These are phyloP conservation scores for Grigorovia jiainica DNA, from an alignment of 805 yeast species.

Conservation along the genomic window DNA sequence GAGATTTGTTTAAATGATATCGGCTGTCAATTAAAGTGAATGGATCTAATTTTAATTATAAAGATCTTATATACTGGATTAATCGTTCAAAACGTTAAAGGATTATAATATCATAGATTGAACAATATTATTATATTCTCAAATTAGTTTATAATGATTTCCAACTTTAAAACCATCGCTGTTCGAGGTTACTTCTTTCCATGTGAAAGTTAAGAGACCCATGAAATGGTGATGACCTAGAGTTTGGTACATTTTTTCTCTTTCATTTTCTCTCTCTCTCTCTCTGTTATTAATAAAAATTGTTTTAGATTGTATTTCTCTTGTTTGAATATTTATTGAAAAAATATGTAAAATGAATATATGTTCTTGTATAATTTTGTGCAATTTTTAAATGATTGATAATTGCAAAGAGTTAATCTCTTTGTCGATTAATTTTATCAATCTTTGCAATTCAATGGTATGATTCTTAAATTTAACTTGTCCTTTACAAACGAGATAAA, in stretches of 20 bases:
- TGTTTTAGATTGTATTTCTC: too few relatives aligned
- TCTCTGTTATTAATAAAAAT: background rate
- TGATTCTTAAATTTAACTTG: background rate
- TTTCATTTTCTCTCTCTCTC: background rate
- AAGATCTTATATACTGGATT: background rate
- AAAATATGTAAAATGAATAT: too few relatives aligned
- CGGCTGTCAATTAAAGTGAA: too few relatives aligned
- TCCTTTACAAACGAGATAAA: conserved; percentile 1
- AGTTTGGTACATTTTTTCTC: conserved; percentile 51
- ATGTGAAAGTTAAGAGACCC: conserved; percentile 54
- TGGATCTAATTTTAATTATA: background rate
- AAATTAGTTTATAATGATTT: conserved; percentile 5
- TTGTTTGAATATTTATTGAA: too few relatives aligned
- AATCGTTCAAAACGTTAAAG: background rate
- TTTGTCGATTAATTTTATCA: background rate
- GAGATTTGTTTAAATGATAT: too few relatives aligned
- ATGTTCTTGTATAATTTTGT: too few relatives aligned
- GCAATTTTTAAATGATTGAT: background rate
- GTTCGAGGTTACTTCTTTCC: conserved; percentile 75
- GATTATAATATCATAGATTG: conserved; percentile 8
- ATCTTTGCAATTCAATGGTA: background rate
- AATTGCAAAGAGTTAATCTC: background rate
- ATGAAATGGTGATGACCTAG: conserved; percentile 97
- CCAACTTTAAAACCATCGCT: conserved; percentile 98
- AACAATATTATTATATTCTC: conserved; percentile 3